A percentile compares a stretch with the other conserved stretches of the same genome.
These are phyloP conservation scores for Globisporangium splendens DNA, from an alignment of 352 stramenopile genomes.

Conservation along the genomic window DNA sequence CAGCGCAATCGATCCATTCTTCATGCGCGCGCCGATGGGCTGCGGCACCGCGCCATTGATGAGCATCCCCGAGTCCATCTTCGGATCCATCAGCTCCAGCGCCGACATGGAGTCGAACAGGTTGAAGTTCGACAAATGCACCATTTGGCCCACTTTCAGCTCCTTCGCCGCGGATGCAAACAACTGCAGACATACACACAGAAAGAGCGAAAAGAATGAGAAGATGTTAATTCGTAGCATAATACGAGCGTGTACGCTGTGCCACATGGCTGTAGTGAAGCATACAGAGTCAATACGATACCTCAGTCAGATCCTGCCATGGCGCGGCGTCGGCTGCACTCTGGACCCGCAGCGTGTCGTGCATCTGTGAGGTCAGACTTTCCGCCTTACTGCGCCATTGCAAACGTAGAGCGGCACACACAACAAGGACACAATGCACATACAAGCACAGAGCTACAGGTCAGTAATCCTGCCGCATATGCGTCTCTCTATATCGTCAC, in stretches of 20 bases:
- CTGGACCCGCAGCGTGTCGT: conserved; percentile 20
- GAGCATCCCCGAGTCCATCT: conserved; percentile 93
- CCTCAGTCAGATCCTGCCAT: conserved; percentile 54
- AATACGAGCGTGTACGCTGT: too few relatives aligned
- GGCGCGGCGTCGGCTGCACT: conserved; percentile 23
- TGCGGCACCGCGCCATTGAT: conserved; percentile 50
- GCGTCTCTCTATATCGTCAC: background rate
- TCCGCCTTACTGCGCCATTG: conserved; percentile 9
- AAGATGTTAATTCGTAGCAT: too few relatives aligned
- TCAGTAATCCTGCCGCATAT: background rate
- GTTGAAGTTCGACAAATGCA: conserved; percentile 82
- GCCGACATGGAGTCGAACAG: conserved; percentile 94
- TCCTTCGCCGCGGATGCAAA: conserved; percentile 52
- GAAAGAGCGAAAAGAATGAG: too few relatives aligned
- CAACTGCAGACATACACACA: background rate
- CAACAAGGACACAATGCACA: conserved; percentile 10
- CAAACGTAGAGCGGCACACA: background rate
- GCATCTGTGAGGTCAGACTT: background rate
- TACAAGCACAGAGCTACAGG: background rate
- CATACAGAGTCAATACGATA: conserved; percentile 3
- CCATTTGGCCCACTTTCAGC: conserved; percentile 75
- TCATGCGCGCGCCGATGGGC: conserved; percentile 51
- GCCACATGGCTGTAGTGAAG: too few relatives aligned
- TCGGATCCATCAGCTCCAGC: conserved; percentile 92
- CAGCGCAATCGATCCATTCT: conserved; percentile 35